Evolutionary conservation across 495 filamentous ascomycete species (phyloP).

Genomic region (Symbiotaphrina buchneri): DNA sequence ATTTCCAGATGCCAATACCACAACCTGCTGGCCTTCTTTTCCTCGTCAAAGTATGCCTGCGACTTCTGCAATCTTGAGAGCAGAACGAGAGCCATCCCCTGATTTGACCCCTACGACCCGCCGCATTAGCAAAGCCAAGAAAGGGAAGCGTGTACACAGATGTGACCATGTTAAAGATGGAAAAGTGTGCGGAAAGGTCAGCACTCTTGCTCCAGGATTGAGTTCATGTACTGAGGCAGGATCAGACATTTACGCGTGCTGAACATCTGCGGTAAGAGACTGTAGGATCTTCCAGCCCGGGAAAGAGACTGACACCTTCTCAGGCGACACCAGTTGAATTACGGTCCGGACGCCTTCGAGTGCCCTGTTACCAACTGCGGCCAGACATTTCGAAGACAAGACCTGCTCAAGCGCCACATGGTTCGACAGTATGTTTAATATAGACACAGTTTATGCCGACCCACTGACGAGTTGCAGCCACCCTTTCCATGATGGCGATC

Average conservation of each 20-base stretch:
- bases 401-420: constrained; percentile 57
- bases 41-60: too few species aligned
- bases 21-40: too few species aligned
- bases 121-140: constrained; percentile 63
- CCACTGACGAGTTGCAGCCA: too few species aligned
- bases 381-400: constrained; percentile 42
- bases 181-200: constrained; percentile 37
- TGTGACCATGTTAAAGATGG: constrained; percentile 39
- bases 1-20: too few species aligned
- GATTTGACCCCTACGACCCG: constrained; percentile 60
- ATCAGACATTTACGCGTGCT: constrained; percentile 57
- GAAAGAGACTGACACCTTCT: background rate
- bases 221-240: background rate
- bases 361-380: constrained; percentile 43
- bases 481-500: too few species aligned
- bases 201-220: background rate
- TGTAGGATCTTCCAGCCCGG: too few species aligned
- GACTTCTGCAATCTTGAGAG: too few species aligned
- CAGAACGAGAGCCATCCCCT: too few species aligned
- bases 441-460: too few species aligned
- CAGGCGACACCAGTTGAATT: constrained; percentile 75
- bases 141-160: constrained; percentile 56
- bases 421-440: constrained; percentile 74
- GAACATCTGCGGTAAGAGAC: constrained; percentile 59
- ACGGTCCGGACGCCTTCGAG: constrained; percentile 44